Conservation (phyloP, 2,329 filamentous ascomycete species). For the Sporothrix globosa region DNA sequence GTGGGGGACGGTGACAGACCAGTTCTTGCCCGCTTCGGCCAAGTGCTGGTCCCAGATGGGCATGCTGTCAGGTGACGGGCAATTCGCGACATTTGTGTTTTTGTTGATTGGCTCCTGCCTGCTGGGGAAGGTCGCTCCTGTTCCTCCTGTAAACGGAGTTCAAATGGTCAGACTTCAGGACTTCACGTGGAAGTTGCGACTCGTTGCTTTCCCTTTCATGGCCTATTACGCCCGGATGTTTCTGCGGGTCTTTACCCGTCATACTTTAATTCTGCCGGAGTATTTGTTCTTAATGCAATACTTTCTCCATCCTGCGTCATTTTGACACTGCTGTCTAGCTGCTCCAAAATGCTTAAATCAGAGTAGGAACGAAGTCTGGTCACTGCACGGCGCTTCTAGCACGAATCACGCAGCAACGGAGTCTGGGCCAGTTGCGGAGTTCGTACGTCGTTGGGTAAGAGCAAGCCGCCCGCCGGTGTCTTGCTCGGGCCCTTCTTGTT, state of each 20-base stretch:
- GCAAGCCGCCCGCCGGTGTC: background rate
- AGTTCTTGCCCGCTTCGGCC: constrained; percentile 24
- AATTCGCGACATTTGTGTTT: constrained; percentile 19
- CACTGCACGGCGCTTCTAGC: constrained; percentile 6
- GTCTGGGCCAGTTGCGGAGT: background rate
- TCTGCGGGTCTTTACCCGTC: constrained; percentile 7
- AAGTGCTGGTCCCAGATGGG: constrained; percentile 28
- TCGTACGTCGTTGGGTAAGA: background rate
- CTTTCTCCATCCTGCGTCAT: constrained; percentile 6
- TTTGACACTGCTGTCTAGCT: background rate
- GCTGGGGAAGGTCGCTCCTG: background rate
- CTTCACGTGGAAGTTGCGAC: background rate
- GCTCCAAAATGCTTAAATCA: background rate
- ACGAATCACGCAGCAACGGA: constrained; percentile 12
- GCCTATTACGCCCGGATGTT: background rate
- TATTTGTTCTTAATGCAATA: constrained; percentile 1
- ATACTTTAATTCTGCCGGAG: constrained; percentile 15
- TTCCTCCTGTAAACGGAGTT: constrained; percentile 18
- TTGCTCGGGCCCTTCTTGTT: background rate
- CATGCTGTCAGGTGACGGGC: constrained; percentile 27
- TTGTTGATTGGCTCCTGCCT: constrained; percentile 26
- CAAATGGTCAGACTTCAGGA: background rate
- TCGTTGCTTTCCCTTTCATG: background rate
- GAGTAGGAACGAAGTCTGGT: background rate
- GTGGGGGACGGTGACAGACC: background rate